Conservation (phyloP, 2,329 filamentous ascomycete genomes). For the Colletotrichum sojae region DNA sequence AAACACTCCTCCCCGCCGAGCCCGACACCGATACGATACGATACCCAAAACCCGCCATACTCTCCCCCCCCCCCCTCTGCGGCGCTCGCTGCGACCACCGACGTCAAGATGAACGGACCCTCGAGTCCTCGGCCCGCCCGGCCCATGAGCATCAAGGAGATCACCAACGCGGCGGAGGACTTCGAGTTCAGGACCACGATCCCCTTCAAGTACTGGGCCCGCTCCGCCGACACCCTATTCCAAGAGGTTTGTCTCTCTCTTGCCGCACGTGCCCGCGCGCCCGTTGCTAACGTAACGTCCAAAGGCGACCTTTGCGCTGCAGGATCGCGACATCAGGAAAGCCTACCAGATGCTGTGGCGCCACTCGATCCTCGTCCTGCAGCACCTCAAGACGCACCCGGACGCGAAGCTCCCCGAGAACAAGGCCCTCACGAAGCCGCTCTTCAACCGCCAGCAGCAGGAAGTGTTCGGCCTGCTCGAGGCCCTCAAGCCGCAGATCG, state of each 20-base stretch:
- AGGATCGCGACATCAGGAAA: constrained; percentile 87
- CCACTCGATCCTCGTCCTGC: constrained; percentile 86
- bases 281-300: not conserved
- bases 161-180: constrained; percentile 80
- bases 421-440: constrained; percentile 70
- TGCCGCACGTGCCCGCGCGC: not conserved
- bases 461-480: constrained; percentile 80
- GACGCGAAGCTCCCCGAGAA: constrained; percentile 78
- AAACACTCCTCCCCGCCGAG: constrained; percentile 1
- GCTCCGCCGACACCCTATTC: constrained; percentile 83
- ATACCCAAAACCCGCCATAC: not conserved
- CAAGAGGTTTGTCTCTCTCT: constrained; percentile 76
- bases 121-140: constrained; percentile 54
- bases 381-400: constrained; percentile 82
- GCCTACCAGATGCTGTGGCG: constrained; percentile 94
- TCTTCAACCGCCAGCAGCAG: constrained; percentile 64
- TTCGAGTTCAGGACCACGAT: constrained; percentile 87
- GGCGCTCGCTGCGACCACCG: not conserved
- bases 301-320: constrained; percentile 87
- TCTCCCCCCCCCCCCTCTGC: too few relatives aligned
- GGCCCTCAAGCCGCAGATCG: constrained; percentile 83
- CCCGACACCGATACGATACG: not conserved
- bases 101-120: constrained; percentile 46
- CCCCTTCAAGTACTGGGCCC: constrained; percentile 84
- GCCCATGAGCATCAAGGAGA: constrained; percentile 83